A percentile compares a stretch with the other conserved stretches of the same genome.
These are phyloP conservation scores for Closterium sp. DNA, from an alignment of 139 green algal species.

Conservation along the genomic window DNA sequence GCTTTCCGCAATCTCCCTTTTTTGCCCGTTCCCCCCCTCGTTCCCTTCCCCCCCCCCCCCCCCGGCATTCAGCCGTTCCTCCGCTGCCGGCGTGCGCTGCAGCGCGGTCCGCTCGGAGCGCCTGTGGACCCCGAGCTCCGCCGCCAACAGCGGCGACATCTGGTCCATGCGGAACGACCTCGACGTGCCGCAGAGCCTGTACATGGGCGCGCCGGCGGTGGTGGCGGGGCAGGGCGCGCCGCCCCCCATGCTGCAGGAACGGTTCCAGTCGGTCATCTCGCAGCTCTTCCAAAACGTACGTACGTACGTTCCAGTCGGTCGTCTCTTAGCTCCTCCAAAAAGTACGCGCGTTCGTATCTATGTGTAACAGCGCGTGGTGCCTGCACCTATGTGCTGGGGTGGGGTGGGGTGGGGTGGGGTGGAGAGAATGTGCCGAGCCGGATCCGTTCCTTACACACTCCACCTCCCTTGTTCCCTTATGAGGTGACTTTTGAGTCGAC, in stretches of 20 bases:
- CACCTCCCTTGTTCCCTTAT: too few relatives aligned
- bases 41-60: too few relatives aligned
- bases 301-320: background rate
- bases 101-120: slow-evolving; percentile 12
- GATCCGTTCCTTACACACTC: too few relatives aligned
- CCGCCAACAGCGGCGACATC: background rate
- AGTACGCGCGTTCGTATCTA: background rate
- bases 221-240: slow-evolving; percentile 60
- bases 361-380: too few relatives aligned
- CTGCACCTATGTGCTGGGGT: too few relatives aligned
- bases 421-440: too few relatives aligned
- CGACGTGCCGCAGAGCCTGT: slow-evolving; percentile 25
- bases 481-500: too few relatives aligned
- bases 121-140: slow-evolving; percentile 2
- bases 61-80: background rate
- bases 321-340: background rate
- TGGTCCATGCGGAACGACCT: slow-evolving; percentile 44
- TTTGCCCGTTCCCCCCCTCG: too few relatives aligned
- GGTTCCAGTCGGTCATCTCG: slow-evolving; percentile 95
- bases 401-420: too few relatives aligned
- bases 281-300: slow-evolving; percentile 94
- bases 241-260: slow-evolving; percentile 89
- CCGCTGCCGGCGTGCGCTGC: background rate
- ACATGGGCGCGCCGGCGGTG: background rate
- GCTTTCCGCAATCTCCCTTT: too few relatives aligned